Percentiles rank a stretch among this genome's conserved stretches.
These are phyloP conservation scores for Blastocystis sp. DNA, from an alignment of 352 stramenopile genomes.

Conservation along the genomic window DNA sequence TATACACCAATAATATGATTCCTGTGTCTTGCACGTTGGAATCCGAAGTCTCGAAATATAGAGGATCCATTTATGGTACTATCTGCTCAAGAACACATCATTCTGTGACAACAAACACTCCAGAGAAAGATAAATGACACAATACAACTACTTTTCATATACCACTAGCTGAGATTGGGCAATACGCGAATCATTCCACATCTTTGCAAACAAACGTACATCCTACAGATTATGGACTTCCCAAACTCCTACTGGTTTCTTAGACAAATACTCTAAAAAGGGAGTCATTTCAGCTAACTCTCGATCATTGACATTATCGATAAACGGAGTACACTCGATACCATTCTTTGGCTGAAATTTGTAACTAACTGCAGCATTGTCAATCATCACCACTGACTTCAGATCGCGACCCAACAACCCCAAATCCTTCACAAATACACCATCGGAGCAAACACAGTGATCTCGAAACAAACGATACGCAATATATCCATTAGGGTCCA, in stretches of 20 bases:
- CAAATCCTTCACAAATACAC: constrained; percentile 93
- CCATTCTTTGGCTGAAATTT: constrained; percentile 90
- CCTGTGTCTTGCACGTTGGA: too few relatives aligned
- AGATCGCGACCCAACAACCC: constrained; percentile 84
- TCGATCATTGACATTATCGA: constrained; percentile 78
- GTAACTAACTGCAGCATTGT: constrained; percentile 95
- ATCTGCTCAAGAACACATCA: too few relatives aligned
- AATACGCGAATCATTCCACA: constrained; percentile 19
- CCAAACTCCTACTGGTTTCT: constrained; percentile 28
- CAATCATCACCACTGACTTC: constrained; percentile 90
- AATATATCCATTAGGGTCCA: constrained; percentile 83
- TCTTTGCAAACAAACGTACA: constrained; percentile 12
- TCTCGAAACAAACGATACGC: constrained; percentile 82
- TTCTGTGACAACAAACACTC: too few relatives aligned
- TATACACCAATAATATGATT: too few relatives aligned
- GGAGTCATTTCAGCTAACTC: constrained; percentile 70
- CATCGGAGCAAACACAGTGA: constrained; percentile 87
- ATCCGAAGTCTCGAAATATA: too few relatives aligned
- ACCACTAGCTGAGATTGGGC: constrained; percentile 19
- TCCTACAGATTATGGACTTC: background rate
- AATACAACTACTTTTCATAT: constrained; percentile 28
- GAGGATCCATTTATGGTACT: too few relatives aligned
- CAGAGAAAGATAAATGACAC: background rate
- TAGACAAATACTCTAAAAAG: constrained; percentile 64
- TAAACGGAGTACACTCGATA: constrained; percentile 77